These are phyloP conservation scores for Saccharomyces cerevisiae DNA, from an alignment of 805 yeast species.

Conservation along the genomic window DNA sequence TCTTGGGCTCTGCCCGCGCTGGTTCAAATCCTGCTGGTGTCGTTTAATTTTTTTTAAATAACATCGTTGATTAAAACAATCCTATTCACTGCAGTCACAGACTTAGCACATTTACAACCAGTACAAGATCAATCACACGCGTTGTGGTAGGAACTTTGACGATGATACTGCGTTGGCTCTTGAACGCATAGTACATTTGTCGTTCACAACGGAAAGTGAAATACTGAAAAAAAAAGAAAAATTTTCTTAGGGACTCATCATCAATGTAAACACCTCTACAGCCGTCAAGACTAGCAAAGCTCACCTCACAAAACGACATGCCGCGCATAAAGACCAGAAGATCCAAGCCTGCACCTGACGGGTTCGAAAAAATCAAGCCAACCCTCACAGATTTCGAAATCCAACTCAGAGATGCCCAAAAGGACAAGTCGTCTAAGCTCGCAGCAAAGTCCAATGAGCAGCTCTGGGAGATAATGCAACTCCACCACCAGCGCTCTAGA, in stretches of 20 bases:
- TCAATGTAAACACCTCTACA: background rate
- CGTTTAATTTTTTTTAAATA: conserved; percentile 35
- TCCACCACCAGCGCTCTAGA: conserved; percentile 68
- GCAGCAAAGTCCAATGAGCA: conserved; percentile 47
- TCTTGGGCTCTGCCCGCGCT: conserved; percentile 73
- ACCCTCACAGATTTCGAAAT: conserved; percentile 52
- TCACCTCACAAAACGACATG: conserved; percentile 3
- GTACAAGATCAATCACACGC: background rate
- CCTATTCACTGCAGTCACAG: too few relatives aligned
- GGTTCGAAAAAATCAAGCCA: conserved; percentile 59
- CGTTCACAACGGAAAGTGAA: background rate
- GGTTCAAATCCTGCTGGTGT: conserved; percentile 75
- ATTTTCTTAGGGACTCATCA: background rate
- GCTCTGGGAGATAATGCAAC: conserved; percentile 59
- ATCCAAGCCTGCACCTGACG: conserved; percentile 57
- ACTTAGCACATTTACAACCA: too few relatives aligned
- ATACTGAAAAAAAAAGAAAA: background rate
- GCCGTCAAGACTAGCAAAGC: background rate
- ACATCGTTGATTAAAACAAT: too few relatives aligned
- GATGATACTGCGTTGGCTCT: background rate
- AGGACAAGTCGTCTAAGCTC: conserved; percentile 32
- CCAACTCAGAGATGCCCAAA: conserved; percentile 48
- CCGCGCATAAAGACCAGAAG: conserved; percentile 17
- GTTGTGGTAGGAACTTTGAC: background rate
- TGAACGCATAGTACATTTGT: background rate